Base-by-base conservation (phyloP, 2,329 filamentous ascomycete genomes). In the Aspergillus fructus region DNA sequence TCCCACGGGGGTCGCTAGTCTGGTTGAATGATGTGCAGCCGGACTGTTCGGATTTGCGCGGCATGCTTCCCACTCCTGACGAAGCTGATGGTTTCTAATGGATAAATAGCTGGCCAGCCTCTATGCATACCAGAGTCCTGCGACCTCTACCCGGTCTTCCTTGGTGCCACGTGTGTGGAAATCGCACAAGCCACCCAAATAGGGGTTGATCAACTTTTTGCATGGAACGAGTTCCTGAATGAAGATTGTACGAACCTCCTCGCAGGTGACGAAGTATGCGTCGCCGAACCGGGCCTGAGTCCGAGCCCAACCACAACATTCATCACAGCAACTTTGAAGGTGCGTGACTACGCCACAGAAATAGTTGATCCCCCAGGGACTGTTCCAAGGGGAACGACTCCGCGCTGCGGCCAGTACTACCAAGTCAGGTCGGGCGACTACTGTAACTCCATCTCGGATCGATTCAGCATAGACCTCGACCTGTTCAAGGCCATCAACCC, bases 401-500 rank as follows among this genome's bases (percentile, higher is more conserved):
- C n/a, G 4, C 51, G 41, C 34, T 60, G 59, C 34, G 59, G 59
- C 9, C 45, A 49, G 30, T 59, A 49, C 24, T 60, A 60, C 15
- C 48, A 53, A 7, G 55, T 56, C 21, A 39, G 19, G 17, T 2
- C n/a, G 11, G 55, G 52, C 4, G 59, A 60, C 19, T 60, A 53
- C 49, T 59, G 59, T 23, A 52, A 59, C 8, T 45, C 50, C n/a
- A 60, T 60, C 12, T 42, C 49, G 0, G 30, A 53, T n/a, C 42
- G 46, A 21, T 58, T 52, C 27, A 55, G 48, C 21, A 58, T 60
- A 15, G 50, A 34, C 8, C 17, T 53, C n/a, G 27, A 45, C 7
- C 41, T 60, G 2, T 60, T 60, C 33, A 23, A 34, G n/a, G 59
- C 49, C 3, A 60, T 60, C 17, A 60, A 60, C 30, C 59, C 59